These are phyloP conservation scores for Diaporthe sp. DNA, from an alignment of 2,329 filamentous ascomycete species.

Conservation along the genomic window DNA sequence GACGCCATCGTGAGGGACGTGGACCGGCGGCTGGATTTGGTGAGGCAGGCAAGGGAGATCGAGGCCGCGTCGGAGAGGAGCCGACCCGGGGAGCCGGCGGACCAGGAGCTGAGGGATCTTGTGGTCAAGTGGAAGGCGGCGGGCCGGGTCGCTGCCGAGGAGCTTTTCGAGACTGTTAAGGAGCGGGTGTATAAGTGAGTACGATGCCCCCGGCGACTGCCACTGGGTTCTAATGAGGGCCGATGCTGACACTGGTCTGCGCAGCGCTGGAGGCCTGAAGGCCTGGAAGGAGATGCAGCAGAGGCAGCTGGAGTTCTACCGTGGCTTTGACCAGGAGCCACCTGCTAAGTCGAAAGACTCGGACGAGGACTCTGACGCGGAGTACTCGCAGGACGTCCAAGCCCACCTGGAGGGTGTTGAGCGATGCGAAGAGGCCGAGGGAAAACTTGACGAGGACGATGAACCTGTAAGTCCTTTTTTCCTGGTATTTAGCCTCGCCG, in stretches of 20 bases:
- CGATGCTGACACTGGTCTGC: neutral
- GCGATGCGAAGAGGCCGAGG: neutral
- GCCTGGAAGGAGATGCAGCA: constrained; percentile 33
- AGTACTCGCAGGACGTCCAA: neutral
- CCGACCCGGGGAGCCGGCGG: constrained; percentile 42
- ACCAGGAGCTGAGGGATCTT: constrained; percentile 66
- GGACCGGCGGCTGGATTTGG: constrained; percentile 45
- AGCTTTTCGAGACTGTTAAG: constrained; percentile 37
- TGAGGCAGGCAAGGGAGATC: constrained; percentile 62
- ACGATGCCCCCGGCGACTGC: rapidly evolving
- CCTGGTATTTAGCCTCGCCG: neutral
- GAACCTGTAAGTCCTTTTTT: constrained; percentile 2
- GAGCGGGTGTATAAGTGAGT: constrained; percentile 36
- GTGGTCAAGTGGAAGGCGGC: constrained; percentile 70
- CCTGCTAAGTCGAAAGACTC: neutral
- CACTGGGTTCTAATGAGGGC: rapidly evolving
- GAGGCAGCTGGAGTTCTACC: constrained; percentile 34
- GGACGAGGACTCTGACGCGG: neutral
- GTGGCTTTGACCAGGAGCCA: constrained; percentile 24
- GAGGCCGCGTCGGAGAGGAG: constrained; percentile 44
- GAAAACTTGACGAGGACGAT: neutral
- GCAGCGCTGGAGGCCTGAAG: constrained; percentile 24
- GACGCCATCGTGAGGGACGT: constrained; percentile 37
- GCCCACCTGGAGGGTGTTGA: neutral
- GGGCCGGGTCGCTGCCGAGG: constrained; percentile 71